phyloP scores from a whole-genome alignment of 2,329 filamentous ascomycete species.

The Cladophialophora bantiana region DNA sequence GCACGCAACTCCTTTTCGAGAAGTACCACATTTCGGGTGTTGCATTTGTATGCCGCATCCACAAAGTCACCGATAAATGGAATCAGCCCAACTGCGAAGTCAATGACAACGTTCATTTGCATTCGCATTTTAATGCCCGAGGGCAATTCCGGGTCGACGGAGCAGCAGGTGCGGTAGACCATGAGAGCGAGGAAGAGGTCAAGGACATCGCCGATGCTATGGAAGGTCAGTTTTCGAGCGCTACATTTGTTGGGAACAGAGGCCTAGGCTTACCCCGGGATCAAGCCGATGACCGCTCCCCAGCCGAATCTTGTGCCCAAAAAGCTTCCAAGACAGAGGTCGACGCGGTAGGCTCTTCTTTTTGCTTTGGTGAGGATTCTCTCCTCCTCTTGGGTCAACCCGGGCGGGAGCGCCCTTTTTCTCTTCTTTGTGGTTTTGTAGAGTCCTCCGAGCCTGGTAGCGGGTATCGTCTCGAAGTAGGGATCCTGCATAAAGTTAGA shows the following conservation, averaged over 20 bases:
- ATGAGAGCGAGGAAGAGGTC: slow-evolving; percentile 77
- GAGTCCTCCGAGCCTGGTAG: slow-evolving; percentile 60
- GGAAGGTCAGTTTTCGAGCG: slow-evolving; percentile 24
- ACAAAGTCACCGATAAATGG: slow-evolving; percentile 59
- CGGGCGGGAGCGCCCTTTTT: slow-evolving; percentile 82
- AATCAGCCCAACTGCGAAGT: slow-evolving; percentile 58
- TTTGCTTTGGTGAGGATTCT: slow-evolving; percentile 86
- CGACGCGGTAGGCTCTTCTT: slow-evolving; percentile 81
- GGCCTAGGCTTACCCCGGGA: slow-evolving; percentile 71
- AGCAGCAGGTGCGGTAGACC: slow-evolving; percentile 74
- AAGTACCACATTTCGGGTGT: slow-evolving; percentile 55
- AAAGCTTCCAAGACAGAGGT: slow-evolving; percentile 82
- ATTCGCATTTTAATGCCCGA: slow-evolving; percentile 69
- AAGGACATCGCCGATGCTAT: slow-evolving; percentile 74
- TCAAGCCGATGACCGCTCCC: slow-evolving; percentile 81
- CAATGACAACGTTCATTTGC: slow-evolving; percentile 74
- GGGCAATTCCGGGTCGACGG: slow-evolving; percentile 76
- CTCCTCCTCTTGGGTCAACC: slow-evolving; percentile 82
- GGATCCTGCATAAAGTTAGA: slow-evolving; percentile 69
- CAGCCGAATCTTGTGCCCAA: slow-evolving; percentile 86
- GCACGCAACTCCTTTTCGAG: slow-evolving; percentile 54
- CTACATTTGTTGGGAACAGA: neutral
- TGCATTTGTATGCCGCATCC: slow-evolving; percentile 57
- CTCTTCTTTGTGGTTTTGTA: slow-evolving; percentile 79
- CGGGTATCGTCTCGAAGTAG: slow-evolving; percentile 82